Conservation (phyloP, 768 basidiomycete species). For the Lactifluus volemus region DNA sequence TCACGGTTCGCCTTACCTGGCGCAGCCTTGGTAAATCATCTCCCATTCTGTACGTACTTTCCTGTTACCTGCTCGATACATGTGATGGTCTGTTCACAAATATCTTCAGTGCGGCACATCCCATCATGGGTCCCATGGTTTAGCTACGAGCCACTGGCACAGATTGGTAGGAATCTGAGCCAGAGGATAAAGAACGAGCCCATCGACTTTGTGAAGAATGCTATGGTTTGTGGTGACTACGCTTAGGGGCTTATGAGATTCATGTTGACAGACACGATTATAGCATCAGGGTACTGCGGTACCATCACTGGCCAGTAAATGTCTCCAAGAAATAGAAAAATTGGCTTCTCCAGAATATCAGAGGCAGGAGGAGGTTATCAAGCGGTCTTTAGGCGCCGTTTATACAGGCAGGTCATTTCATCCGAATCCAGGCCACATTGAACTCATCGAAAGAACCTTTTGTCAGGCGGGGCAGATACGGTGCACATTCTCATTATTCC, state of each 20-base stretch:
- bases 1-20: not conserved
- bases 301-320: not conserved
- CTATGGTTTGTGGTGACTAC: not conserved
- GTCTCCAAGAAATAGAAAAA: not conserved
- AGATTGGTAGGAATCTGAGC: not conserved
- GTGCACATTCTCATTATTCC: not conserved
- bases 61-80: not conserved
- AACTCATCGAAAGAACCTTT: not conserved
- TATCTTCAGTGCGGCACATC: not conserved
- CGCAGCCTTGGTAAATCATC: not conserved
- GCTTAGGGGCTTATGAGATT: not conserved
- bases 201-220: slow-evolving; percentile 4
- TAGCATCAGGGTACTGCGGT: not conserved
- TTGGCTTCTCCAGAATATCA: not conserved
- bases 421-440: not conserved
- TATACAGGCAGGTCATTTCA: not conserved
- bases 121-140: slow-evolving; percentile 10
- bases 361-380: not conserved
- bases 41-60: slow-evolving; percentile 5
- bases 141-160: not conserved
- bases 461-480: not conserved
- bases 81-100: not conserved
- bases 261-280: not conserved
- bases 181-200: slow-evolving; percentile 1
- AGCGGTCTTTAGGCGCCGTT: not conserved